These are phyloP conservation scores for Rosa chinensis DNA, from an alignment of 306 rosid species.

Conservation along the genomic window DNA sequence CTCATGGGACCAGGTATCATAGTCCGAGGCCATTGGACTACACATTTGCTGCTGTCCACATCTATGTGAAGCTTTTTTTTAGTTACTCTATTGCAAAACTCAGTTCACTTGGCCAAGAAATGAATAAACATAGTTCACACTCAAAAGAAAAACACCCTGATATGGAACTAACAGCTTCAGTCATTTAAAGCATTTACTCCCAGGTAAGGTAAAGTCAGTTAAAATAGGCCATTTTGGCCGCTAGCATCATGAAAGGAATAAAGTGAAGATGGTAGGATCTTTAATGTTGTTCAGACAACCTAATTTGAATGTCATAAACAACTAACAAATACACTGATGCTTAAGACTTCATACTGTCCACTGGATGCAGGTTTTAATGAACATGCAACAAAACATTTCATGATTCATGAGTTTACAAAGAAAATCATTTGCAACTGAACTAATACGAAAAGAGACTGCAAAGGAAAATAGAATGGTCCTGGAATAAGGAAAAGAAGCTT, in stretches of 20 bases:
- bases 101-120: background rate
- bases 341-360: background rate
- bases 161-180: background rate
- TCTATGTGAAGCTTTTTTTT: background rate
- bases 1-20: conserved; percentile 30
- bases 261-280: background rate
- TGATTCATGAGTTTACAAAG: background rate
- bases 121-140: background rate
- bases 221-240: background rate
- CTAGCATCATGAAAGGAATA: background rate
- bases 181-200: background rate
- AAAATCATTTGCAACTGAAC: background rate
- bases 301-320: background rate
- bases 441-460: background rate
- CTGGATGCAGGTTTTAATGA: background rate
- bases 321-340: background rate
- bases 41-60: background rate
- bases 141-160: background rate
- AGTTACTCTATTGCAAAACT: background rate
- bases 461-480: background rate
- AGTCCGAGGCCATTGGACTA: conserved; percentile 6
- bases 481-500: background rate
- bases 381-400: background rate
- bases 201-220: background rate
- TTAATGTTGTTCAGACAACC: background rate